phyloP scores from a whole-genome alignment of 345 rosid species.

The Trapa bicornis region DNA sequence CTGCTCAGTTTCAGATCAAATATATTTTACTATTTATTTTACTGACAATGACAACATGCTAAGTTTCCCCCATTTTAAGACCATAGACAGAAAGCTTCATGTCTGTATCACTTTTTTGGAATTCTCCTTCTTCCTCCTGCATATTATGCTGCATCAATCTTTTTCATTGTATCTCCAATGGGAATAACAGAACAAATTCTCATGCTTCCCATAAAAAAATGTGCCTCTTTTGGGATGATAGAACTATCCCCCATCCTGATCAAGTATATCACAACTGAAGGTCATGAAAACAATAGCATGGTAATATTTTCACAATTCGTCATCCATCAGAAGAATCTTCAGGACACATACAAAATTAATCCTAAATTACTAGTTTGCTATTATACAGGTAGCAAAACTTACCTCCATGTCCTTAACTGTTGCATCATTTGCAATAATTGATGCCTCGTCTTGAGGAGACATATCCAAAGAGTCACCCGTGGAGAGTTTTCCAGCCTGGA shows the following conservation, averaged over 20 bases:
- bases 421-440: constrained; percentile 75
- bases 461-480: constrained; percentile 95
- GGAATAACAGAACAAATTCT: not conserved
- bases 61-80: not conserved
- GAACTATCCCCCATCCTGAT: not conserved
- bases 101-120: not conserved
- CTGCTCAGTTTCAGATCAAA: not conserved
- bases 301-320: not conserved
- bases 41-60: not conserved
- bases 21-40: not conserved
- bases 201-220: not conserved
- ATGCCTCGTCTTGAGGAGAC: constrained; percentile 67
- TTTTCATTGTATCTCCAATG: too few relatives aligned
- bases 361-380: not conserved
- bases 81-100: not conserved
- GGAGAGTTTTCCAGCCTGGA: constrained; percentile 71
- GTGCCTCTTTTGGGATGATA: not conserved
- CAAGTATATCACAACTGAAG: not conserved
- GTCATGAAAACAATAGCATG: not conserved
- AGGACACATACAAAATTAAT: not conserved
- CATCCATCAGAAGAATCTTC: not conserved
- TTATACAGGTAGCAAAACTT: constrained; percentile 3
- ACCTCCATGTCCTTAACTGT: constrained; percentile 98
- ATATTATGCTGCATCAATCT: too few relatives aligned
- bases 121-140: not conserved